Conservation (phyloP, 331 rosid genomes). For the Quercus tomentella region DNA sequence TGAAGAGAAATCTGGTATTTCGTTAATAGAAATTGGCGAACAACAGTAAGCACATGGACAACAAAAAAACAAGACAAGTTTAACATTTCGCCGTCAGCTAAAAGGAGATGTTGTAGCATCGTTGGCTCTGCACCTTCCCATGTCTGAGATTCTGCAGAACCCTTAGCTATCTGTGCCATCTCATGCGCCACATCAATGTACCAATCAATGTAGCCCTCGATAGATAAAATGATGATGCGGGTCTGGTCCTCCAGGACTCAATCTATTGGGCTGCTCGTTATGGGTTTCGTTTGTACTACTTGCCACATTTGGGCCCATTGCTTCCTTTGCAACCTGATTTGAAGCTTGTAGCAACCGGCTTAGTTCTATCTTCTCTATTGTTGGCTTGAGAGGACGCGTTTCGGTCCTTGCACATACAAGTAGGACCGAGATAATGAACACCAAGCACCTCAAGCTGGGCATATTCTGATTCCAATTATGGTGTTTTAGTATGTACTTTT, state of each 20-base stretch:
- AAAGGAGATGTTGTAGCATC: too few species aligned
- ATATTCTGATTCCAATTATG: not conserved
- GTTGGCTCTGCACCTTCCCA: too few species aligned
- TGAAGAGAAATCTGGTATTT: too few species aligned
- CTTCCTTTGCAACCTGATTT: conserved; percentile 9
- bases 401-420: conserved; percentile 26
- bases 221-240: conserved; percentile 38
- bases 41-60: too few species aligned
- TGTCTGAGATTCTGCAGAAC: too few species aligned
- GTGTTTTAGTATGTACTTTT: not conserved
- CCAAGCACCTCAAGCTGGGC: not conserved
- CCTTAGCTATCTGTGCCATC: too few species aligned
- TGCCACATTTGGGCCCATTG: conserved; percentile 8
- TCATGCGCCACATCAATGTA: not conserved
- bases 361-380: conserved; percentile 10
- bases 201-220: not conserved
- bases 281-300: not conserved
- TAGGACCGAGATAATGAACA: conserved; percentile 21
- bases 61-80: too few species aligned
- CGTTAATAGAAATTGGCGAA: too few species aligned
- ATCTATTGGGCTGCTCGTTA: conserved; percentile 6
- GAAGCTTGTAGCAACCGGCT: not conserved
- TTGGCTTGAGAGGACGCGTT: conserved; percentile 31
- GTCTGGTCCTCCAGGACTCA: conserved; percentile 74
- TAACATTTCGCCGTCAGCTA: too few species aligned